phyloP scores from a whole-genome alignment of 2,329 filamentous ascomycete genomes.

The Diaporthe eres region DNA sequence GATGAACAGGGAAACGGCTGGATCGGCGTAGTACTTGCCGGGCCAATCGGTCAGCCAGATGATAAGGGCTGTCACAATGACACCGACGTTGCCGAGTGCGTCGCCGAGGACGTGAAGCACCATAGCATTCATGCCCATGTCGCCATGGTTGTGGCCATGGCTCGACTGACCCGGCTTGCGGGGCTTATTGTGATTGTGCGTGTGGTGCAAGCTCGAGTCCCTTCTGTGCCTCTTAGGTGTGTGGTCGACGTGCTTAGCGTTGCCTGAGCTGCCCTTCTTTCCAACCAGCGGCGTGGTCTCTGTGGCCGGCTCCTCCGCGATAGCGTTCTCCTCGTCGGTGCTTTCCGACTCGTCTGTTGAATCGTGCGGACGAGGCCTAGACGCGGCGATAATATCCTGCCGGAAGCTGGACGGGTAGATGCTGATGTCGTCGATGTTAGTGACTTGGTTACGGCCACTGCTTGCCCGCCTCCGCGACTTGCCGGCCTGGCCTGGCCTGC shows the following conservation, averaged over 20 bases:
- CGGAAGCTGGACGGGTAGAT: conserved; percentile 92
- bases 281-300: conserved; percentile 57
- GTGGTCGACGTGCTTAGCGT: conserved; percentile 48
- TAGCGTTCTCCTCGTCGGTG: conserved; percentile 41
- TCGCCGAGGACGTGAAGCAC: conserved; percentile 84
- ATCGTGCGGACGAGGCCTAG: conserved; percentile 69
- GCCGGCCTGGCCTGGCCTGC: conserved; percentile 50
- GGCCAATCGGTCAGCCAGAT: conserved; percentile 92
- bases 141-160: conserved; percentile 83
- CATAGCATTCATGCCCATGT: conserved; percentile 96
- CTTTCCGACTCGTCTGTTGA: conserved; percentile 40
- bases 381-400: conserved; percentile 92
- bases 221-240: conserved; percentile 53
- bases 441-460: conserved; percentile 69
- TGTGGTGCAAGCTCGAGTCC: conserved; percentile 72
- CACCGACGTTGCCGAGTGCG: conserved; percentile 87
- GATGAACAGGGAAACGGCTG: conserved; percentile 92
- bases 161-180: conserved; percentile 73
- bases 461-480: conserved; percentile 62
- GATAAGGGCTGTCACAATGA: conserved; percentile 85
- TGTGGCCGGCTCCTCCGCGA: conserved; percentile 49
- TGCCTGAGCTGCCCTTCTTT: conserved; percentile 43
- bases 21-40: conserved; percentile 90
- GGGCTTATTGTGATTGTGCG: conserved; percentile 86
- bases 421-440: conserved; percentile 80